Percentiles rank a stretch among this genome's conserved stretches.
phyloP scores from a whole-genome alignment of 805 yeast species.

The Candida odintsovae region DNA sequence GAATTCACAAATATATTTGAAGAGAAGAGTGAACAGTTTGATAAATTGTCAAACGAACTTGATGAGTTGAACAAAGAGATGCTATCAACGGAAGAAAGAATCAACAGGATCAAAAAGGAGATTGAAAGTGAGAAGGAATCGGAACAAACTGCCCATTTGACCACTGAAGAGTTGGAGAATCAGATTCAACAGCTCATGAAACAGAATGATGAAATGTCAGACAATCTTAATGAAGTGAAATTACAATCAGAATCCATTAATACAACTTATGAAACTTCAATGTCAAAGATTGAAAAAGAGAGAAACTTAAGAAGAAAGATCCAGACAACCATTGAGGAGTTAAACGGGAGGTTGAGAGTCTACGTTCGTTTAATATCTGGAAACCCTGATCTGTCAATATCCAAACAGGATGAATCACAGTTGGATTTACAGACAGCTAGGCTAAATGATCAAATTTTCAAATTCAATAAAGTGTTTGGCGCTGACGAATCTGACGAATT shows the following conservation, averaged over 20 bases:
- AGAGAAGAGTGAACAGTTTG: constrained; percentile 16
- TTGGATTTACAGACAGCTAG: constrained; percentile 1
- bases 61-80: constrained; percentile 11
- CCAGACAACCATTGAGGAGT: constrained; percentile 44
- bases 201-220: constrained; percentile 17
- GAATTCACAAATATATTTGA: constrained; percentile 9
- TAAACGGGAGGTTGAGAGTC: constrained; percentile 28
- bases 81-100: background rate
- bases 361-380: constrained; percentile 7
- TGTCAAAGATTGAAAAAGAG: constrained; percentile 30
- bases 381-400: background rate
- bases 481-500: background rate
- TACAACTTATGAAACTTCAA: constrained; percentile 18
- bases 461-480: constrained; percentile 10
- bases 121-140: constrained; percentile 1
- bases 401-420: background rate
- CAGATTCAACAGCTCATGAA: constrained; percentile 20
- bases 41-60: constrained; percentile 15
- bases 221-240: constrained; percentile 19
- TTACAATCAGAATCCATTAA: constrained; percentile 18
- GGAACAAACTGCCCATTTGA: background rate
- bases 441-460: background rate
- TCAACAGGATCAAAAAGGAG: constrained; percentile 1
- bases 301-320: constrained; percentile 34
- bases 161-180: constrained; percentile 4